These are phyloP conservation scores for Cercospora beticola DNA, from an alignment of 2,329 filamentous ascomycete species.

Conservation along the genomic window DNA sequence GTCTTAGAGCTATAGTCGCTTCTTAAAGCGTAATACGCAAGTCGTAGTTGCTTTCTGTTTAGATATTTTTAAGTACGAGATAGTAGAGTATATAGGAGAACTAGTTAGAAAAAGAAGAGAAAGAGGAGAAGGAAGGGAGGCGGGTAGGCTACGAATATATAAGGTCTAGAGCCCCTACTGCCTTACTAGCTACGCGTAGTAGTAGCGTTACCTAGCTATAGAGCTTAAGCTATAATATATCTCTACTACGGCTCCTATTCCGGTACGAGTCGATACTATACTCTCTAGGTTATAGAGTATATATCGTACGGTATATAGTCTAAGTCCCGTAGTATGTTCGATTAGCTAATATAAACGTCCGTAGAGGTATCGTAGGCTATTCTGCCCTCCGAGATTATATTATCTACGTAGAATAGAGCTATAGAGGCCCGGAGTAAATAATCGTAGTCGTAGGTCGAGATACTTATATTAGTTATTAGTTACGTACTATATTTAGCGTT, in stretches of 20 bases:
- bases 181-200: background rate
- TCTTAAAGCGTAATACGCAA: background rate
- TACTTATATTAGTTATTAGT: background rate
- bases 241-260: background rate
- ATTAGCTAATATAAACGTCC: background rate
- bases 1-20: background rate
- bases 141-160: background rate
- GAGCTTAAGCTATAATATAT: background rate
- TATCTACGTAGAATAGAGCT: background rate
- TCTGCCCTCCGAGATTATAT: background rate
- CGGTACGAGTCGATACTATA: background rate
- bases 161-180: background rate
- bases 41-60: background rate
- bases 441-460: background rate
- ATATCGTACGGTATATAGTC: background rate
- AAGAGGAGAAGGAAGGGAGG: background rate
- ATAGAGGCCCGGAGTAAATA: background rate
- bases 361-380: background rate
- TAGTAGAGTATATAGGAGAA: background rate
- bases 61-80: background rate
- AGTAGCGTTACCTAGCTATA: background rate
- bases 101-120: background rate
- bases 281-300: no score
- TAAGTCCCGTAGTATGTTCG: background rate
- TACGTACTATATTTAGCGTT: background rate